Conservation (phyloP, 768 basidiomycete genomes). For the Tylopilus balloui region DNA sequence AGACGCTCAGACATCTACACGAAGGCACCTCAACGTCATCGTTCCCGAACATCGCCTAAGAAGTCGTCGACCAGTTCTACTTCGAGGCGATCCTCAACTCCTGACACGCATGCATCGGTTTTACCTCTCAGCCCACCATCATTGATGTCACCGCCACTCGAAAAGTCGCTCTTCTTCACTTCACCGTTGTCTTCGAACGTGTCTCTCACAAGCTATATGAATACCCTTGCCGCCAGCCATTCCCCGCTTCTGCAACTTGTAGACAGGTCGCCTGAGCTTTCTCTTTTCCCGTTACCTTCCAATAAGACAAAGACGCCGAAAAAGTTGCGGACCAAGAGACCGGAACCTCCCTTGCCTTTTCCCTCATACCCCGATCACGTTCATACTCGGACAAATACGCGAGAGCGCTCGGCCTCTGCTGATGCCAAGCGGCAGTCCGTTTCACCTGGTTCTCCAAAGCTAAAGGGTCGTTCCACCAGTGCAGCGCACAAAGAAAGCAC, state of each 20-base stretch:
- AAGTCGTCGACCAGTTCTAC: not conserved
- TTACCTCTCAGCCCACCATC: constrained; percentile 55
- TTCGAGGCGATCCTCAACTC: constrained; percentile 13
- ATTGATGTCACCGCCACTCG: constrained; percentile 53
- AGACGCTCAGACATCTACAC: constrained; percentile 13
- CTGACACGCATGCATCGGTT: constrained; percentile 34
- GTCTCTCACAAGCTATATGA: constrained; percentile 13
- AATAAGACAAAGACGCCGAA: constrained; percentile 4
- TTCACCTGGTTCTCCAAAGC: constrained; percentile 8
- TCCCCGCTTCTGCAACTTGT: not conserved
- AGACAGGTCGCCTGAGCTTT: constrained; percentile 9
- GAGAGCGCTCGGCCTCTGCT: not conserved
- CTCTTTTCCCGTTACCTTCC: constrained; percentile 20
- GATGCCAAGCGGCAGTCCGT: not conserved
- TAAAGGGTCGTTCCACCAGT: constrained; percentile 7
- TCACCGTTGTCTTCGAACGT: constrained; percentile 12
- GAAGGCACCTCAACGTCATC: constrained; percentile 14
- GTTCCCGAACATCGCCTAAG: constrained; percentile 3
- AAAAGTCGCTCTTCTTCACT: constrained; percentile 53
- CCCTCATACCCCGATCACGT: constrained; percentile 19
- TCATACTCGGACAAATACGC: not conserved
- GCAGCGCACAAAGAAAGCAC: constrained; percentile 1
- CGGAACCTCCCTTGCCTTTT: constrained; percentile 18
- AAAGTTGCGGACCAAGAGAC: constrained; percentile 1
- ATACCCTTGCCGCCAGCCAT: not conserved